Conservation (phyloP, 371 early-diverging fungal species). For the Amoeboaphelidium protococcarum region DNA sequence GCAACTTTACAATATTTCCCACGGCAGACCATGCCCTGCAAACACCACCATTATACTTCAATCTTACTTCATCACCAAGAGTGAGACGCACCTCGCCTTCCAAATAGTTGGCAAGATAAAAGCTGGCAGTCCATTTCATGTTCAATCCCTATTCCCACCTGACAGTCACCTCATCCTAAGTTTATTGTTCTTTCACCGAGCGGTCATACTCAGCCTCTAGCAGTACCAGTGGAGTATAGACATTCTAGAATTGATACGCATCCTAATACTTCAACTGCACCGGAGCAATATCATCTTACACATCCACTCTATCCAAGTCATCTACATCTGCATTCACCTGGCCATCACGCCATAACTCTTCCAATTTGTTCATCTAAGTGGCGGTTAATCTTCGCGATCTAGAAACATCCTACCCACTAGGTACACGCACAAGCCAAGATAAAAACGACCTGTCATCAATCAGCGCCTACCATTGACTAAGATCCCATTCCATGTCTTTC, state of each 20-base stretch:
- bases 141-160: constrained; percentile 92
- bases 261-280: constrained; percentile 65
- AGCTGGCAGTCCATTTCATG: constrained; percentile 73
- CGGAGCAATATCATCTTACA: constrained; percentile 58
- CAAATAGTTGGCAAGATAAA: constrained; percentile 68
- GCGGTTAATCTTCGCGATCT: constrained; percentile 57
- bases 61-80: constrained; percentile 78
- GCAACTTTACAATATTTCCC: constrained; percentile 85
- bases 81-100: constrained; percentile 77
- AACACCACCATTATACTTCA: constrained; percentile 65
- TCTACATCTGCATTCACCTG: constrained; percentile 35
- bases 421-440: constrained; percentile 77
- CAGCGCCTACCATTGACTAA: constrained; percentile 81
- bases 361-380: constrained; percentile 56
- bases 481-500: constrained; percentile 88
- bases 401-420: constrained; percentile 56
- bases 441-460: constrained; percentile 79
- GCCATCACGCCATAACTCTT: constrained; percentile 74
- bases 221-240: constrained; percentile 79
- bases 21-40: constrained; percentile 49
- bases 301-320: constrained; percentile 53
- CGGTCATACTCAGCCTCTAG: constrained; percentile 92
- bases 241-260: constrained; percentile 86
- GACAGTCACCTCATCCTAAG: constrained; percentile 78
- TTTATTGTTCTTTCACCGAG: constrained; percentile 80